These are phyloP conservation scores for Xylariaceae sp. DNA, from an alignment of 2,329 filamentous ascomycete genomes.

Conservation along the genomic window DNA sequence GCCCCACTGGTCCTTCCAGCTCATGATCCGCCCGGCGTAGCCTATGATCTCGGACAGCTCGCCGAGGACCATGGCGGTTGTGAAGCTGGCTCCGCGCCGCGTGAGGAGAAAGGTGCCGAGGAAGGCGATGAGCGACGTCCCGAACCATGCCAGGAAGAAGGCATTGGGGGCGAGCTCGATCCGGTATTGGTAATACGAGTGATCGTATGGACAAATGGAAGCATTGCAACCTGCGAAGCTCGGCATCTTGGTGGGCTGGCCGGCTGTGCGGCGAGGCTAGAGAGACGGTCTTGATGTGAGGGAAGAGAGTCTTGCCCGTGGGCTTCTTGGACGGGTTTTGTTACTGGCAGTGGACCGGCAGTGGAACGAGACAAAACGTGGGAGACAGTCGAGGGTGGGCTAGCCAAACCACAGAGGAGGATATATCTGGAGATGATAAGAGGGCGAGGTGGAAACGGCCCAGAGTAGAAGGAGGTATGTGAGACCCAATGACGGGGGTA, in stretches of 20 bases:
- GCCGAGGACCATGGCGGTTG: slow-evolving; percentile 45
- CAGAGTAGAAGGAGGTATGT: no score
- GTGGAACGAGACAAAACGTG: no score
- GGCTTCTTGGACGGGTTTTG: no score
- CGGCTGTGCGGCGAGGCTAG: no score
- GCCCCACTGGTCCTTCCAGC: slow-evolving; percentile 44
- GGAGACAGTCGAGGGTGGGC: no score
- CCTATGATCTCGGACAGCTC: slow-evolving; percentile 49
- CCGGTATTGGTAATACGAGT: slow-evolving; percentile 42
- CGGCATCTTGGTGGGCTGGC: not conserved
- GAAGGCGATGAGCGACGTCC: slow-evolving; percentile 33
- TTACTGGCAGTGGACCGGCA: no score
- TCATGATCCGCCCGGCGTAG: slow-evolving; percentile 45
- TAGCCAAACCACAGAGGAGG: no score
- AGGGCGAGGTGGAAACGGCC: no score
- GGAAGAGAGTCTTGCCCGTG: no score
- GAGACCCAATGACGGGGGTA: no score
- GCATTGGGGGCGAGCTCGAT: slow-evolving; percentile 47
- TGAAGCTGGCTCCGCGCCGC: slow-evolving; percentile 42
- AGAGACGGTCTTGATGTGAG: no score
- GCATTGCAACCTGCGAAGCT: slow-evolving; percentile 11
- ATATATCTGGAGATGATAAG: no score
- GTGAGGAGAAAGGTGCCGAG: slow-evolving; percentile 33
- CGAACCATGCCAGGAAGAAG: slow-evolving; percentile 43
- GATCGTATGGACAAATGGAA: slow-evolving; percentile 12